These are phyloP conservation scores for Solanum clarkiae DNA, from an alignment of 257 asterid genomes.

Conservation along the genomic window DNA sequence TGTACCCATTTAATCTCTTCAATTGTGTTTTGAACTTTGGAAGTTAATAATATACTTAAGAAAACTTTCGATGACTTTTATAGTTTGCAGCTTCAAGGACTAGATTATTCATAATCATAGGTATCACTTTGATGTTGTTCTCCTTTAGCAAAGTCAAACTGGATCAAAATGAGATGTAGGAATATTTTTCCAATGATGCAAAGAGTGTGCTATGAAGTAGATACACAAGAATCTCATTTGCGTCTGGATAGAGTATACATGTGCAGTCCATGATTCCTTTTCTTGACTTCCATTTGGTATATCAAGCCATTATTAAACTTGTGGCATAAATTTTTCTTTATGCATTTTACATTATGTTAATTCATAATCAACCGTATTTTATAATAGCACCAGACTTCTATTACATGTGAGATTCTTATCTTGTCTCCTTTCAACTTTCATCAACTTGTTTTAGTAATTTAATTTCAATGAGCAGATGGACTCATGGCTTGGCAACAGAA, in stretches of 20 bases:
- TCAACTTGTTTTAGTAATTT: slow-evolving; percentile 5
- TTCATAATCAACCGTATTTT: background rate
- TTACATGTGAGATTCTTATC: background rate
- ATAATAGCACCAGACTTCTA: background rate
- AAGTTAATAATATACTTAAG: background rate
- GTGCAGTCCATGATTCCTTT: background rate
- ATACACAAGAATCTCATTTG: background rate
- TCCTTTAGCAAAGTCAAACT: background rate
- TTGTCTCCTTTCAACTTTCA: background rate
- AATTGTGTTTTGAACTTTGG: background rate
- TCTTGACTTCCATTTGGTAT: background rate
- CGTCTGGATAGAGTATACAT: background rate
- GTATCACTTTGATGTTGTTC: background rate
- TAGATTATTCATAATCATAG: background rate
- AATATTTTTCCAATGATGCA: background rate
- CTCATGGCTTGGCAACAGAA: slow-evolving; percentile 83
- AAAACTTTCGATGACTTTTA: background rate
- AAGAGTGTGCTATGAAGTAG: background rate
- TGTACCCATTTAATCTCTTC: background rate
- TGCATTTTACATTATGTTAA: background rate
- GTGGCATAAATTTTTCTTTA: background rate
- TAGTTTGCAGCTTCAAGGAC: background rate
- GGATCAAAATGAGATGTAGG: background rate
- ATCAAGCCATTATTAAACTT: background rate
- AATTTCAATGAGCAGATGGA: slow-evolving; percentile 57